Conservation (phyloP, 164 flowering plant genomes). For the Piper betle region DNA sequence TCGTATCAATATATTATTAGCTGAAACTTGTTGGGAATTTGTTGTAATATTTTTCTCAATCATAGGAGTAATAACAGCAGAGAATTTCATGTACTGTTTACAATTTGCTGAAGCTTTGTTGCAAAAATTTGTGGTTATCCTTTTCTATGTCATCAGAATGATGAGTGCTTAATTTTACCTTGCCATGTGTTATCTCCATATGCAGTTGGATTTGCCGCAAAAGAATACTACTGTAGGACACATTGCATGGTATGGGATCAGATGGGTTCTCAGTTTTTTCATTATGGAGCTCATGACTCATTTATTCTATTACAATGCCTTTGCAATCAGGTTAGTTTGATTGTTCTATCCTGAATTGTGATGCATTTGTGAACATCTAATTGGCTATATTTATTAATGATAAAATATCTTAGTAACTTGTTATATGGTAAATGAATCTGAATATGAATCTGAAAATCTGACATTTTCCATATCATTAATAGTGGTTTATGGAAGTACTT, state of each 20-base stretch:
- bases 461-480: slow-evolving; percentile 1
- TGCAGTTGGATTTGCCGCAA: slow-evolving; percentile 77
- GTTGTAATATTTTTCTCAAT: no score
- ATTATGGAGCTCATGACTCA: slow-evolving; percentile 90
- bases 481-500: slow-evolving; percentile 78
- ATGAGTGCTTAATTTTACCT: no score
- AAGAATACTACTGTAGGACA: slow-evolving; percentile 31
- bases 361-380: no score
- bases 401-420: no score
- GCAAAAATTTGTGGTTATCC: background rate
- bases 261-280: slow-evolving; percentile 60
- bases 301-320: slow-evolving; percentile 73
- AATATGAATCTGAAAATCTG: background rate
- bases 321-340: slow-evolving; percentile 58
- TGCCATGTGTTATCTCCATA: background rate
- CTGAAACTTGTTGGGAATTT: no score
- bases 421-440: no score
- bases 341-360: background rate
- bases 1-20: no score
- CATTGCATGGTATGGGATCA: slow-evolving; percentile 58
- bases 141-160: background rate
- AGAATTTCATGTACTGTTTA: no score
- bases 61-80: no score
- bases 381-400: no score
- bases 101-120: no score